Evolutionary conservation across 495 filamentous ascomycete species (phyloP), one percentile per base, ranked within the genome.

Genomic region (Xylaria grammica): DNA sequence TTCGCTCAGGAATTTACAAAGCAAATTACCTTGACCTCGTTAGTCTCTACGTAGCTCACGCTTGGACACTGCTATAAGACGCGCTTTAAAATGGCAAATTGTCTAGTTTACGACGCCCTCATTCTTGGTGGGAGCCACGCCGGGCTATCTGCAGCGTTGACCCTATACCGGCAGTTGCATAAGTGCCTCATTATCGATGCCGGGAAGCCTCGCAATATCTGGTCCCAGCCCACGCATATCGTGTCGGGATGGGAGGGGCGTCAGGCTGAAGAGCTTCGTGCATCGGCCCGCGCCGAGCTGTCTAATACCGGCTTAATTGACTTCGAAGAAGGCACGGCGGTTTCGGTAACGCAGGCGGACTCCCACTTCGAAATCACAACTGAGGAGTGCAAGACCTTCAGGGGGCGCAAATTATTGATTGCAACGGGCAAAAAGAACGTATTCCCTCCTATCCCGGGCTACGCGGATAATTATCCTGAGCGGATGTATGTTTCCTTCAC

Each of bases 101-200:
- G 17, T 4, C 7, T 8, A 45, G n/a, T 11, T 15, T 45, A 45
- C 53, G 51, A 54, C 27, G 51, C 30, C 2, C 20, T 54, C 8
- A 54, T 54, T n/a, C 27, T 54, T 36, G 51, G 51, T 10, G 51
- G 51, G 8, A 54, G 51, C 15, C 51, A 54, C 26, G 51, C 22
- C 20, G 51, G 51, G 5, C 51, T 54, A 30, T 54, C 51, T 6
- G 24, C 51, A 6, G 51, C 51, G 5, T 54, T 54, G 51, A 54
- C 51, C 30, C 27, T 54, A 36, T 54, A 54, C 30, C 51, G 51
- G 15, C 13, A 11, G 13, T 36, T 54, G 27, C 20, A 54, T 34
- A 54, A 6, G 17, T n/a, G 9, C 2, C 10, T 54, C 34, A 54
- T 54, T 4, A 11, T 54, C 8, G 51, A 54, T 20, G 17, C 51